phyloP scores from a whole-genome alignment of 1,284 basidiomycete genomes.

The Ganoderma leucocontextum region DNA sequence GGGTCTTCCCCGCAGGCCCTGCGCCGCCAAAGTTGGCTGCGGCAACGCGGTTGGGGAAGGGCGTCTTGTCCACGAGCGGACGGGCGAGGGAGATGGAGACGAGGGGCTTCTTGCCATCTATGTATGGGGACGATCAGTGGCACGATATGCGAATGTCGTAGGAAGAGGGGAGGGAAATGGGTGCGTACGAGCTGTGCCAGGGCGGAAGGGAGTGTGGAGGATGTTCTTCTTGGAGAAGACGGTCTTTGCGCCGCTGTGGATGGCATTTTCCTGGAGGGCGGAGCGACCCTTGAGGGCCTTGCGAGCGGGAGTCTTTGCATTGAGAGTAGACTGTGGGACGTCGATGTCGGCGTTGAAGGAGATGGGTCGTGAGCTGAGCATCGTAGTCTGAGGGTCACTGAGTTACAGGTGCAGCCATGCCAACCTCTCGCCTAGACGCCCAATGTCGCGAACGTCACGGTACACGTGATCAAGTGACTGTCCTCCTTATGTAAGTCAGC shows the following conservation, averaged over 20 bases:
- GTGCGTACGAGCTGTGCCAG: conserved; percentile 33
- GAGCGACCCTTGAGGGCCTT: conserved; percentile 46
- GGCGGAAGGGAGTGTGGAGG: conserved; percentile 46
- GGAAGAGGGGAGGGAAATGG: background rate
- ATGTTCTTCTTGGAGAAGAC: conserved; percentile 55
- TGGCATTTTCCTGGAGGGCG: conserved; percentile 61
- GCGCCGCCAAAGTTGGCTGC: conserved; percentile 31
- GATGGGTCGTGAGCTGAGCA: conserved; percentile 56
- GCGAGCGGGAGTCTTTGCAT: conserved; percentile 61
- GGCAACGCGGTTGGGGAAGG: conserved; percentile 60
- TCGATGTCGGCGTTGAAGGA: conserved; percentile 41
- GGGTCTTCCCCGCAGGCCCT: conserved; percentile 33
- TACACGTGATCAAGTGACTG: background rate
- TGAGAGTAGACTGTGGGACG: conserved; percentile 39
- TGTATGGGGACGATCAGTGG: background rate
- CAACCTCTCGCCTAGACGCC: background rate
- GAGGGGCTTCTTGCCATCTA: conserved; percentile 36
- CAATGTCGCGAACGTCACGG: background rate
- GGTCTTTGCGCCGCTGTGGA: conserved; percentile 46
- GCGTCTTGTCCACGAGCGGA: conserved; percentile 65
- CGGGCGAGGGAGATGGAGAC: conserved; percentile 41
- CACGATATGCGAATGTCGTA: background rate
- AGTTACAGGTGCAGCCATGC: background rate
- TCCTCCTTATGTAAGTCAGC: too few species aligned
- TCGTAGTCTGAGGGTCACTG: conserved; percentile 30